Evolutionary conservation across 805 yeast genomes (phyloP).

Genomic region (Pichia eremophila): DNA sequence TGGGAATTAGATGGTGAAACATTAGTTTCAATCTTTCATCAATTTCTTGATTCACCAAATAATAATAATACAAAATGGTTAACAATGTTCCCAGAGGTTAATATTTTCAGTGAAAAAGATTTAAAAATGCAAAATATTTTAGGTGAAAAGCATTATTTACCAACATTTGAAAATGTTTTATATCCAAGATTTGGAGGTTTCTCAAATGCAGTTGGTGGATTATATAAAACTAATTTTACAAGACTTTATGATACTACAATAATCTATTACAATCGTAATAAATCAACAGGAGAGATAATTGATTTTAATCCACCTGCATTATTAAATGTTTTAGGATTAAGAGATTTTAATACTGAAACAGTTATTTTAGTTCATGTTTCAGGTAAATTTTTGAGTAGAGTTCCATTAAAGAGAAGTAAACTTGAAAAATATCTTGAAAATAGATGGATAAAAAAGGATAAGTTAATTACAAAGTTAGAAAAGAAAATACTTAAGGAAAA

Average conservation of each 20-base stretch:
- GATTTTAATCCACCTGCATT: conserved; percentile 28
- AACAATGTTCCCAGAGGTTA: conserved; percentile 79
- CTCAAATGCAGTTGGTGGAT: conserved; percentile 36
- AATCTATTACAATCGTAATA: conserved; percentile 27
- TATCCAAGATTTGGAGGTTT: conserved; percentile 71
- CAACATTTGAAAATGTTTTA: conserved; percentile 48
- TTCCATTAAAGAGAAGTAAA: conserved; percentile 45
- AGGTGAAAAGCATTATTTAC: conserved; percentile 50
- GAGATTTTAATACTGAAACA: conserved; percentile 20
- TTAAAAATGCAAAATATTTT: conserved; percentile 42
- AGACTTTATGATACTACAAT: conserved; percentile 50
- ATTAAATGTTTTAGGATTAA: conserved; percentile 28
- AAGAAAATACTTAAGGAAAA: conserved; percentile 11
- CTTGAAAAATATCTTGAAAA: conserved; percentile 71
- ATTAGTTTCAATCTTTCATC: conserved; percentile 26
- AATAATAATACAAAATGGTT: conserved; percentile 44
- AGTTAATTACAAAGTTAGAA: conserved; percentile 31
- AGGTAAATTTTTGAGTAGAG: conserved; percentile 34
- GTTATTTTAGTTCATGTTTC: conserved; percentile 38
- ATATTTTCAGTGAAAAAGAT: conserved; percentile 46
- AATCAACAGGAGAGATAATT: conserved; percentile 8
- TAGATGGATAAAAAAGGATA: conserved; percentile 66
- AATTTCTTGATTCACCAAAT: conserved; percentile 20
- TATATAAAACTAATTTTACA: conserved; percentile 31
- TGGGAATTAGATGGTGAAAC: conserved; percentile 42